These are phyloP conservation scores for Collybia sp. DNA, from an alignment of 768 basidiomycete genomes.

Conservation along the genomic window DNA sequence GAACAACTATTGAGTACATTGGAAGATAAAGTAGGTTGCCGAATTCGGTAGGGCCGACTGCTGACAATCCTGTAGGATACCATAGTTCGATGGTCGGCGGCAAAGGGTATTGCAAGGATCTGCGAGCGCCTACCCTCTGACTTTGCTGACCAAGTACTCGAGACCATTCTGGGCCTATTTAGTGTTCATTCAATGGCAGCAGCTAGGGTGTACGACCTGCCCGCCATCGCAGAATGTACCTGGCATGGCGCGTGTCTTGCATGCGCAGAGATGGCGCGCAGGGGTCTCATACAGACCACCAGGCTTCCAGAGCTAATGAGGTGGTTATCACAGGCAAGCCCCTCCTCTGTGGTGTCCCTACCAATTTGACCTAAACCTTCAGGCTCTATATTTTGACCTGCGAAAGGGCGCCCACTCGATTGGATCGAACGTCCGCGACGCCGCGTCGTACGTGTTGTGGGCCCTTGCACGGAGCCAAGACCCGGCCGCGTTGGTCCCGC, in stretches of 20 bases:
- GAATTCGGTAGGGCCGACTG: conserved; percentile 3
- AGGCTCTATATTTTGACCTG: conserved; percentile 93
- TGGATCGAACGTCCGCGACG: conserved; percentile 92
- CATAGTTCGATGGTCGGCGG: conserved; percentile 89
- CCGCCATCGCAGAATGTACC: conserved; percentile 75
- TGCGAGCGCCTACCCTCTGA: conserved; percentile 74
- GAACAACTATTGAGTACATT: conserved; percentile 69
- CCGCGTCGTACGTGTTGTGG: conserved; percentile 94
- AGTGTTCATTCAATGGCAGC: conserved; percentile 64
- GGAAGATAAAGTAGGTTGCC: conserved; percentile 66
- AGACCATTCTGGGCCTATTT: conserved; percentile 75
- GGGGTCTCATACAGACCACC: conserved; percentile 61
- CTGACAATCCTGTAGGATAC: conserved; percentile 62
- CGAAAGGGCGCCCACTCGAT: conserved; percentile 90
- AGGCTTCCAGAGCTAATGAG: conserved; percentile 60
- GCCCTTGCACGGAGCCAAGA: conserved; percentile 82
- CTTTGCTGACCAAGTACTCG: conserved; percentile 77
- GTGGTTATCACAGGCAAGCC: conserved; percentile 75
- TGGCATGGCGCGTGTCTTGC: conserved; percentile 96
- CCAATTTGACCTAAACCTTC: conserved; percentile 1
- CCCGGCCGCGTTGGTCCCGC: conserved; percentile 48
- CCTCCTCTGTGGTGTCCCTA: not conserved
- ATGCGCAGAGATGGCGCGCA: conserved; percentile 87
- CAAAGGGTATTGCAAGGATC: conserved; percentile 87
- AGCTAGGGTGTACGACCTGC: conserved; percentile 64